Base-by-base conservation (phyloP, 345 rosid genomes). In the Citrus australasica region DNA sequence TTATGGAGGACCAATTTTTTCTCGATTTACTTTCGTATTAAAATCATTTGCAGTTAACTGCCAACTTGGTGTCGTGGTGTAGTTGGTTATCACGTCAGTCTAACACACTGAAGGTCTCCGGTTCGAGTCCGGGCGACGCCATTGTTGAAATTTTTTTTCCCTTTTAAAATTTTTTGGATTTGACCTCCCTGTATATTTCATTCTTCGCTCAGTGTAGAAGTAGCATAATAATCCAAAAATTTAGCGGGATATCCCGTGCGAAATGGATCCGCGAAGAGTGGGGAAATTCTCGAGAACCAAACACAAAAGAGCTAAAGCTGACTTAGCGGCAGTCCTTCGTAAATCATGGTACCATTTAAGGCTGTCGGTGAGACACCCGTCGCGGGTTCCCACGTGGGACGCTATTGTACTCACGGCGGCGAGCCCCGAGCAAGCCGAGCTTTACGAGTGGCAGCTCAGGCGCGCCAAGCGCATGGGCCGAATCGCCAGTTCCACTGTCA, bases 41-140 rank as follows among this genome's bases (percentile, higher is more conserved):
- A 7, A 37, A 0, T 0, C 1, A 0, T 35, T 9, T 6, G 40
- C 40, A 4, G 2, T 0, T 7, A 8, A 1, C 7, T 8, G 10
- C 2, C 59, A 6, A 14, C 0, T 0, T 0, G 97, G 98, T 91
- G 85, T 94, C 93, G 94, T 93, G 98, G 98, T 94, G 96, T 91
- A 93, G 97, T 93, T 93, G 97, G 97, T 91, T 91, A 94, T 91
- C 94, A 94, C 95, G 94, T 91, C 93, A 91, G 96, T 94, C 93
- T 91, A 91, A 92, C 97, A 91, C 98, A 89, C 92, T 91, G 93
- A 94, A 92, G 94, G 96, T 91, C 97, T 92, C 92, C 94, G 92
- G 90, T 94, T 94, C 95, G 86, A 94, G 76, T 74, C 91, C 93
- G 93, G 95, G 94, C 88, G 95, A 92, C 83, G 95, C 95, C 92